Evolutionary conservation across 1,139 yeast genomes (phyloP).

Genomic region (Saccharomycopsis crataegensis): DNA sequence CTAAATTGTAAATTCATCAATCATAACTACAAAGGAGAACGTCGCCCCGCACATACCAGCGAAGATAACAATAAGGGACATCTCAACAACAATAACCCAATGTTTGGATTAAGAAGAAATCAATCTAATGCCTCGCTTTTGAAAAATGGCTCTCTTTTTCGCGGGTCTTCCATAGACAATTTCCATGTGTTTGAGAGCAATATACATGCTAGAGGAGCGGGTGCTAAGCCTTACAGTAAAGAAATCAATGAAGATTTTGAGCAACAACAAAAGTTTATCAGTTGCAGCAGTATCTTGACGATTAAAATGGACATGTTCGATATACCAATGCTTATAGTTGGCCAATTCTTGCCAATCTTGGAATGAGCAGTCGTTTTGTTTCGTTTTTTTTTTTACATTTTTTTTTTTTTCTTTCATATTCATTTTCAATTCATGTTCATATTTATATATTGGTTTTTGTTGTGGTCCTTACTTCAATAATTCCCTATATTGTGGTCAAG

Average conservation of each 20-base stretch:
- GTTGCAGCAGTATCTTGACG: constrained; percentile 84
- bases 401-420: neutral
- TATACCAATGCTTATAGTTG: constrained; percentile 88
- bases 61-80: neutral
- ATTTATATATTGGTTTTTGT: neutral
- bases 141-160: neutral
- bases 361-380: constrained; percentile 13
- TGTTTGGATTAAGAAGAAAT: too few relatives aligned
- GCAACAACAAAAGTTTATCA: constrained; percentile 29
- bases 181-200: constrained; percentile 54
- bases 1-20: constrained; percentile 20
- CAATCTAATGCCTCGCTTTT: too few relatives aligned
- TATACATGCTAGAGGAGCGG: constrained; percentile 20
- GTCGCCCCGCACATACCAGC: neutral
- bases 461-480: too few relatives aligned
- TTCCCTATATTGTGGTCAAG: too few relatives aligned
- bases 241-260: constrained; percentile 17
- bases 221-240: constrained; percentile 7
- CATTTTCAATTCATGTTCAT: neutral
- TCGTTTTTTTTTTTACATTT: neutral
- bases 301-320: constrained; percentile 84
- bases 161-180: constrained; percentile 29
- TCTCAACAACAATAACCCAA: too few relatives aligned
- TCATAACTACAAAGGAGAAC: constrained; percentile 20
- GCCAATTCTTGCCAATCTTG: constrained; percentile 74